phyloP scores from a whole-genome alignment of 140 eudicot species.

The Anethum foeniculum region DNA sequence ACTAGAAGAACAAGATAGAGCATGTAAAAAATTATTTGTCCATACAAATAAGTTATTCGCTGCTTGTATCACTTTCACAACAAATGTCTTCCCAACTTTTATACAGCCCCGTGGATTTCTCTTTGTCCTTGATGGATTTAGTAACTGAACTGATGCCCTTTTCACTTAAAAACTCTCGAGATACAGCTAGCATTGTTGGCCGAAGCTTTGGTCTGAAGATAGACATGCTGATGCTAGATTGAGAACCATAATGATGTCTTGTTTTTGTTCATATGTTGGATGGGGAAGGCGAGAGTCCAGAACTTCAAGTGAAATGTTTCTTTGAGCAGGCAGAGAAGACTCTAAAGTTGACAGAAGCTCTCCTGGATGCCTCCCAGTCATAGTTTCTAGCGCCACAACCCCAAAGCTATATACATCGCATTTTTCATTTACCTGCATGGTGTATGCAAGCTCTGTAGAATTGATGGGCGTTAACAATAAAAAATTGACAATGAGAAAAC shows the following conservation, averaged over 20 bases:
- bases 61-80: neutral
- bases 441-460: conserved; percentile 11
- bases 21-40: neutral
- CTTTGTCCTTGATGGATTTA: neutral
- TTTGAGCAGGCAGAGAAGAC: neutral
- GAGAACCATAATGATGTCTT: conserved; percentile 3
- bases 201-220: conserved; percentile 4
- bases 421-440: neutral
- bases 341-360: conserved; percentile 6
- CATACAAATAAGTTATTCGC: neutral
- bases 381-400: conserved; percentile 5
- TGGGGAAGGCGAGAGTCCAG: conserved; percentile 5
- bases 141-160: neutral
- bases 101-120: neutral
- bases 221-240: neutral
- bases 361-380: conserved; percentile 5
- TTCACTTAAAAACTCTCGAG: conserved; percentile 1
- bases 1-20: neutral
- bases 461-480: neutral
- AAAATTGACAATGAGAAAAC: neutral
- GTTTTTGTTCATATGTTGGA: conserved; percentile 6
- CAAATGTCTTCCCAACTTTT: neutral
- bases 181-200: conserved; percentile 6
- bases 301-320: neutral
- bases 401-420: conserved; percentile 10